Conservation (phyloP, 768 basidiomycete species). For the Boletus eberwhitei region DNA sequence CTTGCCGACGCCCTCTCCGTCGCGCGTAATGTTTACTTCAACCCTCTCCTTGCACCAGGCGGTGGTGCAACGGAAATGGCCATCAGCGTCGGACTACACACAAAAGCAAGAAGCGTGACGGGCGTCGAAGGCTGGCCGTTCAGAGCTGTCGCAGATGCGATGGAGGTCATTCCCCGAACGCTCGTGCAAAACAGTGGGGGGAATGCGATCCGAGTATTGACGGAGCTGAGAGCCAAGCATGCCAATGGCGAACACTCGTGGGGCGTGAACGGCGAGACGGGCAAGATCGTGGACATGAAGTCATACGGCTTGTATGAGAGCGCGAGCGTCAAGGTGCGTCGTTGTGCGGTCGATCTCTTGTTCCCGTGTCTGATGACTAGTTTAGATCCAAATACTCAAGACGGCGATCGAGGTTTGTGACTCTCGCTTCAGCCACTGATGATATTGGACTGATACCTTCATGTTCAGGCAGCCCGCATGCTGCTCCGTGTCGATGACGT, state of each 20-base stretch:
- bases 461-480: slow-evolving; percentile 74
- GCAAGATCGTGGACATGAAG: slow-evolving; percentile 96
- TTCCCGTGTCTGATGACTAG: background rate
- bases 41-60: slow-evolving; percentile 90
- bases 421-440: background rate
- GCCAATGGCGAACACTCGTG: slow-evolving; percentile 86
- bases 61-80: slow-evolving; percentile 99
- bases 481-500: slow-evolving; percentile 92
- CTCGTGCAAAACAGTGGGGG: slow-evolving; percentile 94
- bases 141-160: slow-evolving; percentile 89
- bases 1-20: slow-evolving; percentile 97
- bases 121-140: slow-evolving; percentile 93
- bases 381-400: slow-evolving; percentile 88
- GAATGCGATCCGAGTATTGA: slow-evolving; percentile 89
- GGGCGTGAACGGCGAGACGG: slow-evolving; percentile 95
- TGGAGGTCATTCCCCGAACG: slow-evolving; percentile 96
- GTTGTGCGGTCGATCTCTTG: background rate
- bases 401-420: slow-evolving; percentile 83
- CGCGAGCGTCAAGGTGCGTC: slow-evolving; percentile 83
- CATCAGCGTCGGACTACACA: slow-evolving; percentile 81
- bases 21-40: slow-evolving; percentile 95
- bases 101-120: slow-evolving; percentile 72
- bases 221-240: slow-evolving; percentile 94
- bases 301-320: slow-evolving; percentile 91
- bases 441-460: background rate